phyloP scores from a whole-genome alignment of 2,329 filamentous ascomycete species.

The Hypoxylon sp. region DNA sequence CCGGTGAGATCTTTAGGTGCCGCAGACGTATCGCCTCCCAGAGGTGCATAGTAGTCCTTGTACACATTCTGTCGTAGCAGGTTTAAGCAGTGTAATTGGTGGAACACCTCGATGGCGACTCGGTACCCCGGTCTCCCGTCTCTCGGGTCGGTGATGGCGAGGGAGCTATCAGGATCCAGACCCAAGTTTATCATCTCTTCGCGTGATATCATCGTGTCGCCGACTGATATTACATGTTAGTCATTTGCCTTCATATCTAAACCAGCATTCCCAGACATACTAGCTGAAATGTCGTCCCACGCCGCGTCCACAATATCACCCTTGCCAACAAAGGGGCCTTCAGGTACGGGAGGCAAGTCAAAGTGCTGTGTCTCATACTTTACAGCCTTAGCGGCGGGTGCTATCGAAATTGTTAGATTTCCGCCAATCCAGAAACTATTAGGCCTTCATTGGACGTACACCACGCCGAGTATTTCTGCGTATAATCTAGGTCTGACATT shows the following conservation, averaged over 20 bases:
- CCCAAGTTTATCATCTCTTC: conserved; percentile 68
- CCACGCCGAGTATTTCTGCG: conserved; percentile 62
- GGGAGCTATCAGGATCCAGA: conserved; percentile 64
- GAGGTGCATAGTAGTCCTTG: conserved; percentile 63
- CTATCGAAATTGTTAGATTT: conserved; percentile 52
- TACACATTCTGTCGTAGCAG: conserved; percentile 64
- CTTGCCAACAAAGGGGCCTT: conserved; percentile 68
- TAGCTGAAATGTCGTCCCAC: conserved; percentile 62
- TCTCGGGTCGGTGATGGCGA: conserved; percentile 69
- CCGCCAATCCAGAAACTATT: neutral
- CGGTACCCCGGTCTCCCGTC: conserved; percentile 72
- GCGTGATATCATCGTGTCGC: conserved; percentile 72
- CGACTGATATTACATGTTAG: conserved; percentile 59
- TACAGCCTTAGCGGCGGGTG: conserved; percentile 63
- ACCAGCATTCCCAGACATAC: conserved; percentile 43
- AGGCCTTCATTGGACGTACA: conserved; percentile 56
- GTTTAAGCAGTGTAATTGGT: conserved; percentile 69
- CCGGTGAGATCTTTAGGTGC: conserved; percentile 60
- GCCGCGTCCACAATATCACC: conserved; percentile 70
- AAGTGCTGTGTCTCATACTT: conserved; percentile 66
- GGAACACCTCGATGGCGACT: conserved; percentile 72
- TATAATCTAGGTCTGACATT: conserved; percentile 55
- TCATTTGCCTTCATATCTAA: neutral
- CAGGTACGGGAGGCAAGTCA: conserved; percentile 63
- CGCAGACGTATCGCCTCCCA: conserved; percentile 65